Evolutionary conservation across 768 basidiomycete genomes (phyloP), one percentile per base, ranked within the genome.

Genomic region (Gautieria morchelliformis): DNA sequence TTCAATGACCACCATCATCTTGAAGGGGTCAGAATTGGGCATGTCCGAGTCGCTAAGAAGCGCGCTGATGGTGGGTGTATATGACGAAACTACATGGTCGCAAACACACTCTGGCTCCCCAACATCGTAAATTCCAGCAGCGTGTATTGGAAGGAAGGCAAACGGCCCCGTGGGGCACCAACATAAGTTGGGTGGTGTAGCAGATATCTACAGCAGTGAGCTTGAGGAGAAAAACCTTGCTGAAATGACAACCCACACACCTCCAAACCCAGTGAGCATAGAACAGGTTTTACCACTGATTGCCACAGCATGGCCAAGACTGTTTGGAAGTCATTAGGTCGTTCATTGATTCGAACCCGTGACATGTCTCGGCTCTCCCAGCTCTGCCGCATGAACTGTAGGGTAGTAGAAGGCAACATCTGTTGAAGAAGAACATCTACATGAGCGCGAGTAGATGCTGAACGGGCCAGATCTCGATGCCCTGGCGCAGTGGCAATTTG

Each of bases 81-180:
- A 71, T 12, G 70, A 71, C 7, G 71, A 71, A 37, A 71, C 50
- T 20, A 44, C 66, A 63, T 10, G 67, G 44, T 42, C 61, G 57
- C 1, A 61, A 8, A 52, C 63, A 49, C 52, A 19, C 4, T 30
- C 48, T 8, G 12, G 60, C n/a, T 53, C 58, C 35, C 42, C 30
- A 52, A 11, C 56, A 50, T 51, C 48, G 37, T 73, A 74, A 4
- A 63, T 63, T 4, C 70, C 67, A 35, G 75, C 75, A 2, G 73
- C 74, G 22, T 76, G 75, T 9, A 76, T 63, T 2, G 75, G 75
- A 49, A 76, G 59, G 27, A 69, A 68, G 2, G 71, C 32, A 59
- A 76, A 70, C 12, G 45, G 59, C 4, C 70, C 69, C 10, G 71
- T 69, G 1, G 68, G 66, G 35, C 70, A 72, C 71, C 71, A 71